Evolutionary conservation across 1,284 basidiomycete genomes (phyloP), one percentile per base, ranked within the genome.

Genomic region (Pseudozyma sp.): DNA sequence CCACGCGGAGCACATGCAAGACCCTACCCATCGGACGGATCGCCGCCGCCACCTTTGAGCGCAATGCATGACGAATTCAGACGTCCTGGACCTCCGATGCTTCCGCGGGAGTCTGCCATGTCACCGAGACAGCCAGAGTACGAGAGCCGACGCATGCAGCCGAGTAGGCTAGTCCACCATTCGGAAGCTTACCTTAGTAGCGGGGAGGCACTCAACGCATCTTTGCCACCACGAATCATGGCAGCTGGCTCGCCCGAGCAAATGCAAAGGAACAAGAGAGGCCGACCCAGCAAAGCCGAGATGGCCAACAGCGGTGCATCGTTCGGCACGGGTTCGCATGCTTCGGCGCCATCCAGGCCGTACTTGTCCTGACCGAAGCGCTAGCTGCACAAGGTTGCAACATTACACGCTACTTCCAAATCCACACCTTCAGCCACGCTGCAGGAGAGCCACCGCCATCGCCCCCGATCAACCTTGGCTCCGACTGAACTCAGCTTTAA

Each of bases 211-310:
- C 37, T 24, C 53, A 57, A 58, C 33, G 46, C 54, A 5, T 63
- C 63, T 5, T 29, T 66, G 31, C 63, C 68, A 11, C 68, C 68
- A 8, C 53, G 68, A 19, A 19, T 52, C 7, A 43, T 34, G 47
- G 35, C 44, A 11, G 48, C 48, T 5, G 56, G 24, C 1, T 64
- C 67, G 8, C 56, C 67, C 3, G 60, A 52, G 46, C 64, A 54
- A 34, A 50, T 56, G n/a, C 67, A 59, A 17, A 57, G 61, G 43
- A 72, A 72, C 60, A 72, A 72, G 29, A 56, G 69, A 24, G 69
- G 69, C 33, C 64, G 69, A 46, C 69, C 69, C 5, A 63, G 63
- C 56, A 67, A 72, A 29, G 64, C 58, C n/a, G 69, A 67, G 46
- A 58, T 72, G 49, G 54, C 62, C 24, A 56, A 43, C 5, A 44